A percentile compares a stretch with the other conserved stretches of the same genome.
phyloP scores from a whole-genome alignment of 441 rosid species.

The Arabidopsis hybrid region DNA sequence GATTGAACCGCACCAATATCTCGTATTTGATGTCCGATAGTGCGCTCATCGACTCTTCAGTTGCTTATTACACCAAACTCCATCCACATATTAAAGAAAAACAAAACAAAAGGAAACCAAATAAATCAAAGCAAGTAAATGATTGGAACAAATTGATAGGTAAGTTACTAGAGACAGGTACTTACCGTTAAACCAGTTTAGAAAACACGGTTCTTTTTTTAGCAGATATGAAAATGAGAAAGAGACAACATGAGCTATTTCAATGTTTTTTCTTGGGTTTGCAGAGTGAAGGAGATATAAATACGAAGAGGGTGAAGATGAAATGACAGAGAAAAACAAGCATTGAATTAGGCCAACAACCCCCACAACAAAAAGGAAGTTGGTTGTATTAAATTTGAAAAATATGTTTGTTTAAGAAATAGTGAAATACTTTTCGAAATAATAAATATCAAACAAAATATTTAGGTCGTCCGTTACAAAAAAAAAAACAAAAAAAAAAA shows the following conservation, averaged over 20 bases:
- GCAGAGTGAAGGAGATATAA: slow-evolving; percentile 37
- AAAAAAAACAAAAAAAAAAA: background rate
- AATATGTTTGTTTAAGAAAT: background rate
- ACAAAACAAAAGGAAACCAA: background rate
- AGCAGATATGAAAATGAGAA: slow-evolving; percentile 20
- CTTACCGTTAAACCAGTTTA: slow-evolving; percentile 14
- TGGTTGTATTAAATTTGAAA: slow-evolving; percentile 59
- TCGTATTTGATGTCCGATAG: slow-evolving; percentile 35
- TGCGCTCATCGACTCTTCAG: background rate
- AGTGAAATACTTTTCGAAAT: slow-evolving; percentile 7
- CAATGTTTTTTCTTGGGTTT: slow-evolving; percentile 28
- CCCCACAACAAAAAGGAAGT: slow-evolving; percentile 62
- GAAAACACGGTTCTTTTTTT: background rate
- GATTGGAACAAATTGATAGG: slow-evolving; percentile 8
- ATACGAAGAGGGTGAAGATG: slow-evolving; percentile 41
- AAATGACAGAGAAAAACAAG: slow-evolving; percentile 45
- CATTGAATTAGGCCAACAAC: slow-evolving; percentile 86
- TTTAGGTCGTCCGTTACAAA: slow-evolving; percentile 5
- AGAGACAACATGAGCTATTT: slow-evolving; percentile 28
- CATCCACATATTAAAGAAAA: background rate
- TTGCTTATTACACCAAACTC: background rate
- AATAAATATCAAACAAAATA: background rate
- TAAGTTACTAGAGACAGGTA: background rate
- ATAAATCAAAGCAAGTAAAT: slow-evolving; percentile 1
- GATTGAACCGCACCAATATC: slow-evolving; percentile 95